Conservation (phyloP, 2,329 filamentous ascomycete species). For the Curvularia sp. region DNA sequence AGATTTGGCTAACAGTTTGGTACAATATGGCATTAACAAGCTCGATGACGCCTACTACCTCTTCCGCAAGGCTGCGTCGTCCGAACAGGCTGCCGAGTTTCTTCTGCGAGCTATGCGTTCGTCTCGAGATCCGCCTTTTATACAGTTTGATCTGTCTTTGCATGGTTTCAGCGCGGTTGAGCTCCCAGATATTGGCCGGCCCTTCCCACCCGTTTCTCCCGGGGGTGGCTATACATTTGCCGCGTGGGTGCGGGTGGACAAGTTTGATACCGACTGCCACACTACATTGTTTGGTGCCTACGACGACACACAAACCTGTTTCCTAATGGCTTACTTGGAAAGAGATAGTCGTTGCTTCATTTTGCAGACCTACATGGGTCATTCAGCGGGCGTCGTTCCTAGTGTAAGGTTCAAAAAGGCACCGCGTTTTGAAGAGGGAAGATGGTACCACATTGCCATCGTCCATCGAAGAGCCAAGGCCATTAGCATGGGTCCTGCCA, state of each 20-base stretch:
- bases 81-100: constrained; percentile 68
- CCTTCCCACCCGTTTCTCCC: constrained; percentile 81
- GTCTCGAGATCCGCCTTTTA: constrained; percentile 80
- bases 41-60: constrained; percentile 86
- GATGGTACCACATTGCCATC: constrained; percentile 93
- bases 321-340: constrained; percentile 91
- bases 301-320: constrained; percentile 90
- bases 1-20: constrained; percentile 72
- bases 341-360: constrained; percentile 94
- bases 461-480: constrained; percentile 79
- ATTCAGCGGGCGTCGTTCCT: constrained; percentile 68
- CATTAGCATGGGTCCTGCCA: constrained; percentile 72
- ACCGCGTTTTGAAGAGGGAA: constrained; percentile 73
- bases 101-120: constrained; percentile 74
- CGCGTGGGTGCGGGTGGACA: constrained; percentile 87
- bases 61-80: constrained; percentile 63
- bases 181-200: constrained; percentile 80
- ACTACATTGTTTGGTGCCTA: constrained; percentile 97
- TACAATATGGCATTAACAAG: constrained; percentile 76
- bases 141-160: constrained; percentile 91
- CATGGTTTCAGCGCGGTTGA: constrained; percentile 91
- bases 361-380: constrained; percentile 90
- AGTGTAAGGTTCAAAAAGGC: constrained; percentile 96
- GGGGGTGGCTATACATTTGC: constrained; percentile 85
- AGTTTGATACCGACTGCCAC: constrained; percentile 83